phyloP scores from a whole-genome alignment of 148 eudicot genomes.

The Silene latifolia region DNA sequence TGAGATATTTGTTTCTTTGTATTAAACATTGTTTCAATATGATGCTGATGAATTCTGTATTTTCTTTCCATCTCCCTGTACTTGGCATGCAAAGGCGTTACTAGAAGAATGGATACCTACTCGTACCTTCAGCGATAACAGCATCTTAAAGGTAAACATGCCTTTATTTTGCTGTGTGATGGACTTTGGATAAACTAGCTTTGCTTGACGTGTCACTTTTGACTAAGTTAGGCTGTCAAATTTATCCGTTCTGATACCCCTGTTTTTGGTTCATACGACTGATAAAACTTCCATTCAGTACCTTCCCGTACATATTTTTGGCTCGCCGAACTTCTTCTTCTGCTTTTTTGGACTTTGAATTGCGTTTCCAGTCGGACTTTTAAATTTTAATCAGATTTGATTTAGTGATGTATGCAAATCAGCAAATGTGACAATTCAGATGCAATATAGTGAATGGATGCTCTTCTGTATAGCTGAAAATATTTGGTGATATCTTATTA shows the following conservation, averaged over 20 bases:
- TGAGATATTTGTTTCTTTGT: neutral
- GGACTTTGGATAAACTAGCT: neutral
- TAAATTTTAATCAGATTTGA: neutral
- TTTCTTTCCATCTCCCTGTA: neutral
- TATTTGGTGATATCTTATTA: neutral
- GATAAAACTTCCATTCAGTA: neutral
- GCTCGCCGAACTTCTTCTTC: neutral
- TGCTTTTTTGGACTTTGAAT: neutral
- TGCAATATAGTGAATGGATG: neutral
- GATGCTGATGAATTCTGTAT: neutral
- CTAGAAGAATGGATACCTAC: conserved; percentile 96
- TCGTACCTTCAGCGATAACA: conserved; percentile 64
- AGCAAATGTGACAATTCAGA: neutral
- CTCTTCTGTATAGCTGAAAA: neutral
- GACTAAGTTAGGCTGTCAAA: neutral
- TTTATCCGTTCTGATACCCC: neutral
- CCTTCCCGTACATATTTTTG: neutral
- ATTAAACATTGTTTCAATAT: neutral
- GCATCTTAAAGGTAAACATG: conserved; percentile 51
- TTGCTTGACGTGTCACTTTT: conserved; percentile 5
- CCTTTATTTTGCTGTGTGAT: neutral
- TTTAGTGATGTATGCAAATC: neutral
- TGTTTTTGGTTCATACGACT: neutral
- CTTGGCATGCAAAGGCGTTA: conserved; percentile 59
- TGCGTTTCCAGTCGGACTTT: neutral